phyloP scores from a whole-genome alignment of 371 early-diverging fungal genomes.

The Mortierella sp. region DNA sequence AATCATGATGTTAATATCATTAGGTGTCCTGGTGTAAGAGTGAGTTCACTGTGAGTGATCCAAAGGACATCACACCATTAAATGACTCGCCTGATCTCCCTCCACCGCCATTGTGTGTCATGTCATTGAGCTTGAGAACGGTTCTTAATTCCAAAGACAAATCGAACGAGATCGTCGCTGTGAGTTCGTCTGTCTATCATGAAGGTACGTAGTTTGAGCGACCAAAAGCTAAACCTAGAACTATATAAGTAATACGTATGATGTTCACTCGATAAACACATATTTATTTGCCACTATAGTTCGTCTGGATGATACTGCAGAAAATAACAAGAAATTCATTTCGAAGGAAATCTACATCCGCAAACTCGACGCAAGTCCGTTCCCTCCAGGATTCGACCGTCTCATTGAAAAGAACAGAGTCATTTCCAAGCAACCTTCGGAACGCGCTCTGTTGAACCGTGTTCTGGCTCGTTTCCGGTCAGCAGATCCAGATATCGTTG shows the following conservation, averaged over 20 bases:
- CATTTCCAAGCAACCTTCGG: slow-evolving; percentile 33
- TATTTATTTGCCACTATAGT: slow-evolving; percentile 19
- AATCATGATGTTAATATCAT: neutral
- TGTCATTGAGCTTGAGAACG: slow-evolving; percentile 88
- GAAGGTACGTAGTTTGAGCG: slow-evolving; percentile 27
- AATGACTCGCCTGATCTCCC: slow-evolving; percentile 65
- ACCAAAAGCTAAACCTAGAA: neutral
- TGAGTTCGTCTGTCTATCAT: slow-evolving; percentile 38
- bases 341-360: slow-evolving; percentile 51
- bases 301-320: slow-evolving; percentile 46
- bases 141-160: slow-evolving; percentile 85
- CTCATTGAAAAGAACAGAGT: slow-evolving; percentile 36
- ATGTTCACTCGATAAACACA: neutral
- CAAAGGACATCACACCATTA: slow-evolving; percentile 77
- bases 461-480: slow-evolving; percentile 76
- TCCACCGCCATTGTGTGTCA: slow-evolving; percentile 86
- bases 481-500: slow-evolving; percentile 93
- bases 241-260: neutral
- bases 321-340: slow-evolving; percentile 28
- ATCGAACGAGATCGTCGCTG: slow-evolving; percentile 89
- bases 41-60: slow-evolving; percentile 77
- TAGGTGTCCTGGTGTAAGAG: slow-evolving; percentile 90
- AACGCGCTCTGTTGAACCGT: slow-evolving; percentile 59
- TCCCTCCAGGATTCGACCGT: slow-evolving; percentile 63
- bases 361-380: slow-evolving; percentile 56